phyloP scores from a whole-genome alignment of 2,329 filamentous ascomycete species.

The Fusarium sp. region DNA sequence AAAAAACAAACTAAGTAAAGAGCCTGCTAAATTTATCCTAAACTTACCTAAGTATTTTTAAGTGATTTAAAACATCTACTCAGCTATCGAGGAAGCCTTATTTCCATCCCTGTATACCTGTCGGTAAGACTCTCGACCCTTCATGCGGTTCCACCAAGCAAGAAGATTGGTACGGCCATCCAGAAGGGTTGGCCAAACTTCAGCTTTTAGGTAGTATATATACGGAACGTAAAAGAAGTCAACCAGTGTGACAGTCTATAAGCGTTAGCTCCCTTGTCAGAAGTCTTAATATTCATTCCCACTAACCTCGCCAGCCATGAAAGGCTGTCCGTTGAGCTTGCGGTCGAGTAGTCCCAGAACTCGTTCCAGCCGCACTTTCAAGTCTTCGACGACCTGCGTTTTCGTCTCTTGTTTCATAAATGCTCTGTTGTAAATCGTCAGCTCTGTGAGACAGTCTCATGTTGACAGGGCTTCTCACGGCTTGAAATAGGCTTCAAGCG shows the following conservation, averaged over 20 bases:
- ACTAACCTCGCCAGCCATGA: not conserved
- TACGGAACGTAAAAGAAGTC: not conserved
- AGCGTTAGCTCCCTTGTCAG: not conserved
- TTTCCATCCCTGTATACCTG: not conserved
- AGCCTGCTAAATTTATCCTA: too few species aligned
- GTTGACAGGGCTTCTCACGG: not conserved
- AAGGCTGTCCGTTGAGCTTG: not conserved
- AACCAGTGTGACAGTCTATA: not conserved
- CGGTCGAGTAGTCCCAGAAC: not conserved
- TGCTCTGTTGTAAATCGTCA: not conserved
- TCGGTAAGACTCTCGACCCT: not conserved
- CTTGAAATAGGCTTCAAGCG: not conserved
- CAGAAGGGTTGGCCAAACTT: not conserved
- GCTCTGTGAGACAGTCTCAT: not conserved
- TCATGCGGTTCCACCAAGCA: not conserved
- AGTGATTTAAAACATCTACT: too few species aligned
- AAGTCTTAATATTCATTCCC: rapidly evolving
- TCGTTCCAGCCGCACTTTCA: not conserved
- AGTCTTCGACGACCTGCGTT: not conserved
- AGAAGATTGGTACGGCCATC: not conserved
- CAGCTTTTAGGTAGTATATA: not conserved
- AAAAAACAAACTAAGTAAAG: too few species aligned
- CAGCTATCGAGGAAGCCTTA: not conserved
- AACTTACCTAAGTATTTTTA: too few species aligned
- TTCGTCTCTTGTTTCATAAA: not conserved